A percentile compares a stretch with the other conserved stretches of the same genome.
phyloP scores from a whole-genome alignment of 164 flowering plant genomes.

The Berberis vulgaris region DNA sequence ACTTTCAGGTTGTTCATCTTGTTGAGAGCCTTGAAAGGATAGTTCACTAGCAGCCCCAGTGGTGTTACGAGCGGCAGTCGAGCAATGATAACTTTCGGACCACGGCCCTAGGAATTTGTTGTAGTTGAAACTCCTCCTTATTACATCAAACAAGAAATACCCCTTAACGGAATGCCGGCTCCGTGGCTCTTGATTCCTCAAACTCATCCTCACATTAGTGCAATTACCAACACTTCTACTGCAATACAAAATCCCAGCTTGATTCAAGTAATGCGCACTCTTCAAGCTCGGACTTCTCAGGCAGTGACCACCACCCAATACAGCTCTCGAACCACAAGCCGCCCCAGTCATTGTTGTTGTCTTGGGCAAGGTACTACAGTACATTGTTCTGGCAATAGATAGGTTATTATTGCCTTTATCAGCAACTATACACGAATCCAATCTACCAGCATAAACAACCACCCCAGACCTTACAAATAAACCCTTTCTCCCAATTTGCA shows the following conservation, averaged over 20 bases:
- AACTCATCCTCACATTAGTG: slow-evolving; percentile 36
- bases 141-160: slow-evolving; percentile 24
- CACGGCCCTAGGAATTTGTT: slow-evolving; percentile 8
- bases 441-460: no score
- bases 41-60: slow-evolving; percentile 55
- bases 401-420: no score
- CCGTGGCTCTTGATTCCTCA: slow-evolving; percentile 26
- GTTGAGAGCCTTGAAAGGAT: slow-evolving; percentile 34
- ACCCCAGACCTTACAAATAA: no score
- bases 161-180: slow-evolving; percentile 24
- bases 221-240: slow-evolving; percentile 25
- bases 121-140: slow-evolving; percentile 17
- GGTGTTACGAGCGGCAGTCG: slow-evolving; percentile 21
- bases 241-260: slow-evolving; percentile 29
- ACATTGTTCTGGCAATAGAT: no score
- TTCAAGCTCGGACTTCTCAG: slow-evolving; percentile 29
- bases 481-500: no score
- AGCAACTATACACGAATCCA: no score
- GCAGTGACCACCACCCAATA: slow-evolving; percentile 28
- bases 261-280: slow-evolving; percentile 26
- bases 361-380: background rate
- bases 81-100: slow-evolving; percentile 20
- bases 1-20: slow-evolving; percentile 28
- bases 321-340: slow-evolving; percentile 30
- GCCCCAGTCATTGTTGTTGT: slow-evolving; percentile 30